Evolutionary conservation across 2,329 filamentous ascomycete species (phyloP).

Genomic region (Aspergillus tanneri): DNA sequence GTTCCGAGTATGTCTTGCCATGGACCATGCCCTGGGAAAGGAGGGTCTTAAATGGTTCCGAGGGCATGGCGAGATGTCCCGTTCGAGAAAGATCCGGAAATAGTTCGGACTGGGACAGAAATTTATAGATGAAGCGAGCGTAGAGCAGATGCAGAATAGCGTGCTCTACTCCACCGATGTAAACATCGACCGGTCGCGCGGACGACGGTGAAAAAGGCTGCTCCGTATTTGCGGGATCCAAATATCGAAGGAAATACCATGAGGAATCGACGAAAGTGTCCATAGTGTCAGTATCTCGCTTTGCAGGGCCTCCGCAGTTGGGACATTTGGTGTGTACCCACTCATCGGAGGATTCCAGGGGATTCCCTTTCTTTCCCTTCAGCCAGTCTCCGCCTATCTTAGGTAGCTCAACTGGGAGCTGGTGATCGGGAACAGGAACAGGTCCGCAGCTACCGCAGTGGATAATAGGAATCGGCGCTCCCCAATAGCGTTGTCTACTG

Average conservation of each 20-base stretch:
- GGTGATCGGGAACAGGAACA: constrained; percentile 71
- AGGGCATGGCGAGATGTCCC: constrained; percentile 37
- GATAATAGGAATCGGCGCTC: constrained; percentile 82
- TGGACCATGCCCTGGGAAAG: constrained; percentile 93
- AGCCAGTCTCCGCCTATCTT: constrained; percentile 67
- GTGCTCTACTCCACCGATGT: constrained; percentile 86
- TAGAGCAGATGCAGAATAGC: constrained; percentile 88
- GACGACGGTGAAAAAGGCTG: constrained; percentile 59
- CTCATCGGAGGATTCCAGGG: constrained; percentile 67
- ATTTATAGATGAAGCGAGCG: constrained; percentile 86
- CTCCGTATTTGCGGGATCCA: constrained; percentile 65
- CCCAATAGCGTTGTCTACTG: constrained; percentile 91
- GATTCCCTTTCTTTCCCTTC: constrained; percentile 70
- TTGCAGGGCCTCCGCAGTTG: constrained; percentile 64
- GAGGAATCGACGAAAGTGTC: constrained; percentile 95
- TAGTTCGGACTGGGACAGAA: constrained; percentile 59
- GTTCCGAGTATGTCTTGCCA: constrained; percentile 77
- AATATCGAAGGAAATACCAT: constrained; percentile 85
- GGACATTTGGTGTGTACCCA: constrained; percentile 78
- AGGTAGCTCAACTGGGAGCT: constrained; percentile 76
- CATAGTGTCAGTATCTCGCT: constrained; percentile 90
- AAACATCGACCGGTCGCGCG: constrained; percentile 76
- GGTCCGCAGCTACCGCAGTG: constrained; percentile 75
- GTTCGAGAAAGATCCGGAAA: constrained; percentile 40
- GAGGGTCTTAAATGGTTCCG: constrained; percentile 78